Percentiles rank a stretch among this genome's conserved stretches.
These are phyloP conservation scores for Dimargaris cristalligena DNA, from an alignment of 192 early-diverging fungal genomes.

Conservation along the genomic window DNA sequence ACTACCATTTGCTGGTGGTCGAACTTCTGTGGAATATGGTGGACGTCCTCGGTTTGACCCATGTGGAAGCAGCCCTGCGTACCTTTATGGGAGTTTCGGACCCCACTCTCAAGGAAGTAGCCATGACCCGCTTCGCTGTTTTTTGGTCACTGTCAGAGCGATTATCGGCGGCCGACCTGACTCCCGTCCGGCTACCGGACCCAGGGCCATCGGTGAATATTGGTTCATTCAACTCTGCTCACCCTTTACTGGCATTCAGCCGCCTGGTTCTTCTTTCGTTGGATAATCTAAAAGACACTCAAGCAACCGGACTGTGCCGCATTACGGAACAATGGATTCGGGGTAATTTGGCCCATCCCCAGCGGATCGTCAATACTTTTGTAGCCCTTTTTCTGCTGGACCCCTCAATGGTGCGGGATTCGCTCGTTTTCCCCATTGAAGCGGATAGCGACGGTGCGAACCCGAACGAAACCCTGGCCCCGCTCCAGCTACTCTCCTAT, in stretches of 20 bases:
- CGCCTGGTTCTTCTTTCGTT: constrained; percentile 64
- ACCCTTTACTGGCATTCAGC: constrained; percentile 41
- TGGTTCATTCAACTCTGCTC: too few relatives aligned
- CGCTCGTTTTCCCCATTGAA: constrained; percentile 1
- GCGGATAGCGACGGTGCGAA: constrained; percentile 23
- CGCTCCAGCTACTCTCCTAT: constrained; percentile 31
- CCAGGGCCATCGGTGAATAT: too few relatives aligned
- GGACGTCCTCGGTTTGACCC: constrained; percentile 28
- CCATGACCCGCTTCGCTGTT: constrained; percentile 32
- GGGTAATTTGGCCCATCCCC: constrained; percentile 15
- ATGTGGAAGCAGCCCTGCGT: constrained; percentile 44
- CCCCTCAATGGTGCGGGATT: constrained; percentile 23
- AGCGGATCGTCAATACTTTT: constrained; percentile 17
- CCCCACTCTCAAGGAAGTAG: neutral
- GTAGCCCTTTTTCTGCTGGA: constrained; percentile 23
- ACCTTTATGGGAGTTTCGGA: constrained; percentile 11
- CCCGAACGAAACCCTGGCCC: constrained; percentile 11
- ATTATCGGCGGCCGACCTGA: too few relatives aligned
- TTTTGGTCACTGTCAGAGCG: constrained; percentile 44
- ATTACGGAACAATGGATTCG: constrained; percentile 5
- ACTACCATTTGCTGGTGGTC: constrained; percentile 40
- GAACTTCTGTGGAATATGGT: constrained; percentile 50
- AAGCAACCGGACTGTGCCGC: constrained; percentile 14
- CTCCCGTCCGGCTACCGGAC: too few relatives aligned
- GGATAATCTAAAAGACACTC: constrained; percentile 25